These are phyloP conservation scores for Pichia occidentalis DNA, from an alignment of 805 yeast genomes.

Conservation along the genomic window DNA sequence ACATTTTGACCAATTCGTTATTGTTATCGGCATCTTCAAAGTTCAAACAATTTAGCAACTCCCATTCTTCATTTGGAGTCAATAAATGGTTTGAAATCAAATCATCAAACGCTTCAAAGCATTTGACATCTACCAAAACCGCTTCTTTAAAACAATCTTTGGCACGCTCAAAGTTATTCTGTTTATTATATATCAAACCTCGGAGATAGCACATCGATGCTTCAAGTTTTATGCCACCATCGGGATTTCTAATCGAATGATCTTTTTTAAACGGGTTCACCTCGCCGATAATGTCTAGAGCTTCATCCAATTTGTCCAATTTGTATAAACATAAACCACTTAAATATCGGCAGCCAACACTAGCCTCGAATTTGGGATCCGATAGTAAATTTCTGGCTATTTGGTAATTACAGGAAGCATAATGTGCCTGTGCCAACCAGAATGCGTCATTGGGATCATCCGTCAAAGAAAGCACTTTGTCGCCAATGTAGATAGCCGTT, in stretches of 20 bases:
- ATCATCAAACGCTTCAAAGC: slow-evolving; percentile 87
- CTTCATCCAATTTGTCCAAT: slow-evolving; percentile 79
- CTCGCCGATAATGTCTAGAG: slow-evolving; percentile 79
- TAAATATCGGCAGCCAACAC: slow-evolving; percentile 74
- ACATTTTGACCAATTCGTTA: slow-evolving; percentile 66
- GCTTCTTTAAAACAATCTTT: slow-evolving; percentile 86
- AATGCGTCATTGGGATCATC: slow-evolving; percentile 89
- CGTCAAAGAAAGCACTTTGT: slow-evolving; percentile 78
- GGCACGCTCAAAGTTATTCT: slow-evolving; percentile 79
- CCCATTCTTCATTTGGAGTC: slow-evolving; percentile 86
- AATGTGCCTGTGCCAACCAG: slow-evolving; percentile 91
- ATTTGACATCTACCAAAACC: slow-evolving; percentile 77
- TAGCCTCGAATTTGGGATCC: slow-evolving; percentile 47
- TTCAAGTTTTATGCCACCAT: slow-evolving; percentile 83
- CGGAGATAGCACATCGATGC: slow-evolving; percentile 81
- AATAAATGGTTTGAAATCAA: slow-evolving; percentile 64
- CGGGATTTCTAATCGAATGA: slow-evolving; percentile 39
- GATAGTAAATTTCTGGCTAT: slow-evolving; percentile 70
- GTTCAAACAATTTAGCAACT: slow-evolving; percentile 53
- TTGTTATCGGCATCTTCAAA: slow-evolving; percentile 74
- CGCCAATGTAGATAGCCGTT: slow-evolving; percentile 89
- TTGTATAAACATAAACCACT: slow-evolving; percentile 70
- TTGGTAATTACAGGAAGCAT: slow-evolving; percentile 64
- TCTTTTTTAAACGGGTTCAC: slow-evolving; percentile 57
- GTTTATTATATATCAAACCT: slow-evolving; percentile 76